Conservation (phyloP, 2,329 filamentous ascomycete species). For the Rhexocercosporidium sp. region DNA sequence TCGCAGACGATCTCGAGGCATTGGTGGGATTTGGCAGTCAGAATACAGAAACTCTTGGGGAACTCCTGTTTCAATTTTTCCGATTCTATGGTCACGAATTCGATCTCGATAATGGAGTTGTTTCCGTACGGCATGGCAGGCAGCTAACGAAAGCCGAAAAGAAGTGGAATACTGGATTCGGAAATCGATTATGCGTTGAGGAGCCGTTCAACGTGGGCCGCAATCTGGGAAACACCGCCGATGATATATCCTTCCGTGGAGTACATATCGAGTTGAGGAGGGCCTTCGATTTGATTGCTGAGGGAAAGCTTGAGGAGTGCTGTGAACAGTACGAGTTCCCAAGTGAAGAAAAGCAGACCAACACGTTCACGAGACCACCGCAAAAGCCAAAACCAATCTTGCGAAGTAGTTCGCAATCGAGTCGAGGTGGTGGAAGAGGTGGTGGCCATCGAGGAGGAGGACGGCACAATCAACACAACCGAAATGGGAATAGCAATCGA, state of each 20-base stretch:
- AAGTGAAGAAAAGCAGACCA: slow-evolving; percentile 63
- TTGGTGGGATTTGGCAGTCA: slow-evolving; percentile 74
- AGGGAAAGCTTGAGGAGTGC: slow-evolving; percentile 79
- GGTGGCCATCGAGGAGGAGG: slow-evolving; percentile 34
- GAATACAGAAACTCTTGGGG: slow-evolving; percentile 83
- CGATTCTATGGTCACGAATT: slow-evolving; percentile 93
- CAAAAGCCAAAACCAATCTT: slow-evolving; percentile 55
- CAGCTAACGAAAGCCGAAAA: slow-evolving; percentile 83
- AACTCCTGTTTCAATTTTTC: slow-evolving; percentile 95
- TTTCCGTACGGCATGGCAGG: slow-evolving; percentile 84
- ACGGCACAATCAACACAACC: slow-evolving; percentile 35
- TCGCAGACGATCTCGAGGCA: slow-evolving; percentile 83
- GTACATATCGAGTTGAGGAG: slow-evolving; percentile 88
- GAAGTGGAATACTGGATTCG: slow-evolving; percentile 79
- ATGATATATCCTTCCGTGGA: slow-evolving; percentile 91
- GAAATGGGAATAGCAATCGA: slow-evolving; percentile 39
- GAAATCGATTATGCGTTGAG: slow-evolving; percentile 90
- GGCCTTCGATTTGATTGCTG: slow-evolving; percentile 82
- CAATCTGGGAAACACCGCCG: slow-evolving; percentile 94
- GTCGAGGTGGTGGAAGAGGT: slow-evolving; percentile 39
- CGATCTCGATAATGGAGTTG: slow-evolving; percentile 81
- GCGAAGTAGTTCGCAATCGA: slow-evolving; percentile 64
- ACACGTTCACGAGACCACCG: slow-evolving; percentile 59
- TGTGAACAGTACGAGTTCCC: slow-evolving; percentile 91
- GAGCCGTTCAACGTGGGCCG: slow-evolving; percentile 91